Evolutionary conservation across 2,329 filamentous ascomycete genomes (phyloP).

Genomic region (Penicillium sp.): DNA sequence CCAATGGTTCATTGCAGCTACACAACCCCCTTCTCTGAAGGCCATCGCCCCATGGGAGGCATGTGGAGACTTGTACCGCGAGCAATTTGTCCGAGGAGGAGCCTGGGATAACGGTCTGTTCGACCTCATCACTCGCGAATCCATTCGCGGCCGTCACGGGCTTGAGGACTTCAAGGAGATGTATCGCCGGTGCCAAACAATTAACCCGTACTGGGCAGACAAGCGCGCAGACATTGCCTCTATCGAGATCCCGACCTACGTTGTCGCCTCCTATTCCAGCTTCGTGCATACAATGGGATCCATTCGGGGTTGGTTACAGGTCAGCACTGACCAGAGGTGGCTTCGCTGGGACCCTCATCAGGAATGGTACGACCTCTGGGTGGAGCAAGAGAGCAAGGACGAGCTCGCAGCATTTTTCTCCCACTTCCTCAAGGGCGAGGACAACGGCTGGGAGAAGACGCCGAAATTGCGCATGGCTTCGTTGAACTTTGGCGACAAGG

Average conservation of each 20-base stretch:
- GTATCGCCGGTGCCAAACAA: background rate
- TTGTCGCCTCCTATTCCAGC: background rate
- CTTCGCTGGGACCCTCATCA: background rate
- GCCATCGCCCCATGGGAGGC: constrained; percentile 54
- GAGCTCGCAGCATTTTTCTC: constrained; percentile 45
- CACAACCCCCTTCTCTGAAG: constrained; percentile 46
- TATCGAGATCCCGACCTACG: background rate
- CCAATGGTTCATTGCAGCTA: constrained; percentile 49
- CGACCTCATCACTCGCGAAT: background rate
- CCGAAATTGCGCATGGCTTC: constrained; percentile 48
- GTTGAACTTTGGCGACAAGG: constrained; percentile 41
- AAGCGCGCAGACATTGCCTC: background rate
- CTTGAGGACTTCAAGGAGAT: constrained; percentile 5
- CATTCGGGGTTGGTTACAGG: constrained; percentile 1
- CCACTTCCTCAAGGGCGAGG: constrained; percentile 44
- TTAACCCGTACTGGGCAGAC: background rate
- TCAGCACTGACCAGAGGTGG: background rate
- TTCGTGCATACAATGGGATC: background rate
- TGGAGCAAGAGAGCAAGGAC: background rate
- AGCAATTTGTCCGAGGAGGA: constrained; percentile 4
- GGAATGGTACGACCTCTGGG: constrained; percentile 9
- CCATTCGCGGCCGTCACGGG: background rate
- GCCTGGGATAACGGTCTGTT: background rate
- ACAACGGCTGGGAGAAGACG: constrained; percentile 53
- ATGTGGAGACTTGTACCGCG: background rate